phyloP scores from a whole-genome alignment of 306 rosid genomes.

The Oemleria cerasiformis region DNA sequence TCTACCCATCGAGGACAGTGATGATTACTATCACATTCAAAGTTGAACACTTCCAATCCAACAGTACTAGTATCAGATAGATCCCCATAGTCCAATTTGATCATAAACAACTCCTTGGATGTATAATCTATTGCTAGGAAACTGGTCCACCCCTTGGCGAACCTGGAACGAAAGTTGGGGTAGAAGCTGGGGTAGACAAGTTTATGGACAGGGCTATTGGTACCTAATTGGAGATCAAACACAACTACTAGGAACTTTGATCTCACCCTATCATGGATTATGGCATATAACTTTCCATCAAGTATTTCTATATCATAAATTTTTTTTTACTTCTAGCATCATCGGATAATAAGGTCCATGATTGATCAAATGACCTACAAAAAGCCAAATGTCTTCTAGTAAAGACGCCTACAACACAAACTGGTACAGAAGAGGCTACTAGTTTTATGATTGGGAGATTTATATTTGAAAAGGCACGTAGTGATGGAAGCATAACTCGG shows the following conservation, averaged over 20 bases:
- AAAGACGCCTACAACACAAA: neutral
- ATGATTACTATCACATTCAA: neutral
- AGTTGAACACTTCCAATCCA: neutral
- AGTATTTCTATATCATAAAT: neutral
- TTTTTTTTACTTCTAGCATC: neutral
- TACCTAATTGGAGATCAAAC: no score
- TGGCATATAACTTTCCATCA: slow-evolving; percentile 8
- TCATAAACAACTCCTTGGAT: neutral
- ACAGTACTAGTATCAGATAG: neutral
- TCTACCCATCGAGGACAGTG: slow-evolving; percentile 2
- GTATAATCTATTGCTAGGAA: neutral
- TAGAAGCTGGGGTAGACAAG: no score
- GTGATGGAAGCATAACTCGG: slow-evolving; percentile 3
- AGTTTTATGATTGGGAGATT: no score
- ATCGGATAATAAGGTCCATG: neutral
- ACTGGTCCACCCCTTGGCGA: no score
- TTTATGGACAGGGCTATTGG: no score
- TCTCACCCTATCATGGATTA: neutral
- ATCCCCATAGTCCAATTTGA: neutral
- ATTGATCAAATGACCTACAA: neutral
- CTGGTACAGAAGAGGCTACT: slow-evolving; percentile 4
- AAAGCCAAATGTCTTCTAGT: neutral
- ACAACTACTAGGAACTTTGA: neutral
- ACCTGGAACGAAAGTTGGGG: no score
- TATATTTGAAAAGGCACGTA: neutral